Evolutionary conservation across 108 stramenopile genomes (phyloP).

Genomic region (Cyclostephanos tholiformis): DNA sequence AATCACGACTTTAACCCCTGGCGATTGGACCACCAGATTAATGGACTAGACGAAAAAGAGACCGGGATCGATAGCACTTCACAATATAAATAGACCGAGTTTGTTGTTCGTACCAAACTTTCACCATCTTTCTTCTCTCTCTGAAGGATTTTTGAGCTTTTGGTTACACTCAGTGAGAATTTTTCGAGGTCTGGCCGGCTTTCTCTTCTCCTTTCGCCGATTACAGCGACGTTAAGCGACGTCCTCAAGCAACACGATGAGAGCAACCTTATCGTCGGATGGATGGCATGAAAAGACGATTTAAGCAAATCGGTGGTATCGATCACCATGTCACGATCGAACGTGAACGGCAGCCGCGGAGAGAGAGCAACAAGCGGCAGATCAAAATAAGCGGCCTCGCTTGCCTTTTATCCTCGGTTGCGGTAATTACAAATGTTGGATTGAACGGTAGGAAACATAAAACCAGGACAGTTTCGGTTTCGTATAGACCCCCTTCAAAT

Average conservation of each 20-base stretch:
- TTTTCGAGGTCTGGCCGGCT: no score
- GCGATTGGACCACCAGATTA: background rate
- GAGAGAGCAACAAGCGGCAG: background rate
- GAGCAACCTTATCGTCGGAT: no score
- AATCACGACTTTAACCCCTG: background rate
- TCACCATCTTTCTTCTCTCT: constrained; percentile 56
- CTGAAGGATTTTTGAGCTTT: no score
- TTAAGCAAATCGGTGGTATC: background rate
- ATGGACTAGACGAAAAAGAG: background rate
- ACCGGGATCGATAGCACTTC: background rate
- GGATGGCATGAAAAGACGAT: constrained; percentile 7
- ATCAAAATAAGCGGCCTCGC: background rate
- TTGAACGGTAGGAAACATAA: background rate
- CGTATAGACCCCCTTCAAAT: constrained; percentile 11
- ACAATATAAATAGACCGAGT: background rate
- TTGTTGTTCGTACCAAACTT: constrained; percentile 35
- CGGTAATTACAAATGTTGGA: background rate
- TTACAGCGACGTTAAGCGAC: no score
- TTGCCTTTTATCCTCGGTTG: background rate
- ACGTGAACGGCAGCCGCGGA: background rate
- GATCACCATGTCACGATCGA: background rate
- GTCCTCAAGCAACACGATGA: no score
- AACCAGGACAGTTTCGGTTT: background rate
- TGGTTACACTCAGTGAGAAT: no score
- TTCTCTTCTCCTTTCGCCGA: no score